Percentiles rank a stretch among this genome's conserved stretches.
Conservation (phyloP, 805 yeast species). For the Nakazawaea molendinolei region DNA sequence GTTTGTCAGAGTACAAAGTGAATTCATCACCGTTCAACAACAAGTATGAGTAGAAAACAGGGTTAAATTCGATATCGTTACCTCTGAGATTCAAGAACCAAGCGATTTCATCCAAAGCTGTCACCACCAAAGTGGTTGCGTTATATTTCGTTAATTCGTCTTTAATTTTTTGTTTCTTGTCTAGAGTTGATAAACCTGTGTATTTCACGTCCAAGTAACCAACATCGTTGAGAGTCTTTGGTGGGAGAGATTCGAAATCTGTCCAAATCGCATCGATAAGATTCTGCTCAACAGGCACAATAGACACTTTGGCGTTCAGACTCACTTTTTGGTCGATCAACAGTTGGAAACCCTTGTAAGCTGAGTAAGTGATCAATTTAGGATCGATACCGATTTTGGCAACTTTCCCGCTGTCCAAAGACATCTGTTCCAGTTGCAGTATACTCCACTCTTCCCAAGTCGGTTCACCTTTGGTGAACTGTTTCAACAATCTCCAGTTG, state of each 20-base stretch:
- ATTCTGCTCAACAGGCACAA: slow-evolving; percentile 40
- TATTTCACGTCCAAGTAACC: slow-evolving; percentile 42
- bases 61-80: slow-evolving; percentile 46
- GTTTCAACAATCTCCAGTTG: slow-evolving; percentile 51
- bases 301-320: slow-evolving; percentile 26
- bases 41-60: slow-evolving; percentile 45
- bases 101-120: slow-evolving; percentile 76
- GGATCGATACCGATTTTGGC: slow-evolving; percentile 42
- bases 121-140: slow-evolving; percentile 27
- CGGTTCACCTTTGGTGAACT: slow-evolving; percentile 42
- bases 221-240: slow-evolving; percentile 43
- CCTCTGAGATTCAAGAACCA: slow-evolving; percentile 82
- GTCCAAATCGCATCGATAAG: slow-evolving; percentile 45
- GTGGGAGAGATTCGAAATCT: slow-evolving; percentile 55
- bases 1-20: slow-evolving; percentile 35
- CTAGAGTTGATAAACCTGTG: slow-evolving; percentile 57
- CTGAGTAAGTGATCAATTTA: slow-evolving; percentile 33
- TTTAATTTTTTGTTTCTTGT: slow-evolving; percentile 48
- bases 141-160: slow-evolving; percentile 22
- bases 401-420: slow-evolving; percentile 35
- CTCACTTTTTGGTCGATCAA: slow-evolving; percentile 24
- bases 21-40: slow-evolving; percentile 36
- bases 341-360: slow-evolving; percentile 26
- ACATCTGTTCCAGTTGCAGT: slow-evolving; percentile 41
- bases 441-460: slow-evolving; percentile 56